phyloP scores from a whole-genome alignment of 352 stramenopile genomes.

The Phytopythium vexans region DNA sequence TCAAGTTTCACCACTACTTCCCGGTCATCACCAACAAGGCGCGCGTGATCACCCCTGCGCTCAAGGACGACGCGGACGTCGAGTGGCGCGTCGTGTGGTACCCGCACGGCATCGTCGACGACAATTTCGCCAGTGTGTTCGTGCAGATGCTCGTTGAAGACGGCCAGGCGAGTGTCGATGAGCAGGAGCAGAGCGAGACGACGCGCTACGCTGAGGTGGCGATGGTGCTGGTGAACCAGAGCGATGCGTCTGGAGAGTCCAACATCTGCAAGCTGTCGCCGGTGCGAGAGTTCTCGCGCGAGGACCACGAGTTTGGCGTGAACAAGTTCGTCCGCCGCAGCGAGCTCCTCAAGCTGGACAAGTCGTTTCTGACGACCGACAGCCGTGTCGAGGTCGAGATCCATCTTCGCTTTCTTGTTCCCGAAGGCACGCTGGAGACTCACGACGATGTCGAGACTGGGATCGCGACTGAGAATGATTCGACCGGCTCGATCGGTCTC shows the following conservation, averaged over 20 bases:
- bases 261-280: slow-evolving; percentile 33
- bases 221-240: slow-evolving; percentile 43
- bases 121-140: slow-evolving; percentile 50
- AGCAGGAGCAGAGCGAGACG: neutral
- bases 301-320: slow-evolving; percentile 56
- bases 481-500: neutral
- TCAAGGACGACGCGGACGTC: slow-evolving; percentile 34
- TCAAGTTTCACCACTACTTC: slow-evolving; percentile 36
- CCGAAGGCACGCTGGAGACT: slow-evolving; percentile 12
- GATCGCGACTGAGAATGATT: slow-evolving; percentile 6
- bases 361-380: slow-evolving; percentile 39
- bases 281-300: slow-evolving; percentile 45
- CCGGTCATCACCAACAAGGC: slow-evolving; percentile 37
- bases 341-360: slow-evolving; percentile 41
- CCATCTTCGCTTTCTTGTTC: slow-evolving; percentile 28
- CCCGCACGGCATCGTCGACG: slow-evolving; percentile 38
- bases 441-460: slow-evolving; percentile 13
- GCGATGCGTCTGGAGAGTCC: slow-evolving; percentile 7
- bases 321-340: slow-evolving; percentile 43
- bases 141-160: slow-evolving; percentile 43
- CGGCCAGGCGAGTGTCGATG: neutral
- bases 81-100: slow-evolving; percentile 70
- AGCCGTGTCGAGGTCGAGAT: slow-evolving; percentile 52
- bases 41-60: slow-evolving; percentile 20
- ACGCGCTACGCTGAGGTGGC: slow-evolving; percentile 25